These are phyloP conservation scores for Rhododendron williamsianum DNA, from an alignment of 148 eudicot species.

Conservation along the genomic window DNA sequence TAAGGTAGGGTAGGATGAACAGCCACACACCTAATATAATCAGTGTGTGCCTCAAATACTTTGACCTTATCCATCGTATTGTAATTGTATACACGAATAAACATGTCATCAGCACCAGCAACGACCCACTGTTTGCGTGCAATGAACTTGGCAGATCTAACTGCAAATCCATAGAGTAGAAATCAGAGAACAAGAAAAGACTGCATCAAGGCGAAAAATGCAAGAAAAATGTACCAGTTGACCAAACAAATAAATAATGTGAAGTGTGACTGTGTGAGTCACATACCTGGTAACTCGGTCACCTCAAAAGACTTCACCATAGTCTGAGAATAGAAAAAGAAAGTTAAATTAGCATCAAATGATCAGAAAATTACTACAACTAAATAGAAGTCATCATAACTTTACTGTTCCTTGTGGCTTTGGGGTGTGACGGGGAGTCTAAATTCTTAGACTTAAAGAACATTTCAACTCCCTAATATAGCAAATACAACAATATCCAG, in stretches of 20 bases:
- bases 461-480: neutral
- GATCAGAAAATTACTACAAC: neutral
- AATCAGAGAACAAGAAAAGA: slow-evolving; percentile 1
- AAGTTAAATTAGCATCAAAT: slow-evolving; percentile 3
- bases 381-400: neutral
- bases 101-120: slow-evolving; percentile 97
- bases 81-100: slow-evolving; percentile 79
- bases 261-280: neutral
- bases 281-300: slow-evolving; percentile 46
- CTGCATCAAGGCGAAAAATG: slow-evolving; percentile 10
- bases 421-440: neutral
- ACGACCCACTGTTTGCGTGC: slow-evolving; percentile 94
- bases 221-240: neutral
- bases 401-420: neutral
- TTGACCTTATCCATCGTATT: slow-evolving; percentile 85
- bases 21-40: slow-evolving; percentile 89
- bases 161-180: slow-evolving; percentile 32
- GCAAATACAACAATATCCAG: neutral
- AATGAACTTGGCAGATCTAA: slow-evolving; percentile 82
- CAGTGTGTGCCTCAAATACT: slow-evolving; percentile 92
- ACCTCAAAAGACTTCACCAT: slow-evolving; percentile 60
- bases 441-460: neutral
- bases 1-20: slow-evolving; percentile 94
- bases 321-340: slow-evolving; percentile 24
- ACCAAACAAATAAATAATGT: neutral